These are phyloP conservation scores for Castanea sativa DNA, from an alignment of 306 rosid genomes.

Conservation along the genomic window DNA sequence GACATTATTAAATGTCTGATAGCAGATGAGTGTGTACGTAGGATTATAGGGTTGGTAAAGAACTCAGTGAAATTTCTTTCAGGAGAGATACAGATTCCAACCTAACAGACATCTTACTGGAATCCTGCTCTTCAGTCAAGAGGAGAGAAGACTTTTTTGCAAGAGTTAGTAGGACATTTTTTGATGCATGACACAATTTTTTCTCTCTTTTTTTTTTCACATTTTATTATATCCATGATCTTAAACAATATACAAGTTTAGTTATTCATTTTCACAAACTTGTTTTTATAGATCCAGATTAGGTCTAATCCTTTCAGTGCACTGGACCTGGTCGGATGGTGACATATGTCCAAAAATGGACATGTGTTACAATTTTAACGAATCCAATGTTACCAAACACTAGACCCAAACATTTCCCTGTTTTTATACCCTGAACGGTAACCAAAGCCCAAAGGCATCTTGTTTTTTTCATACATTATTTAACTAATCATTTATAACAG, in stretches of 20 bases:
- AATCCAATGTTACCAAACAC: too few relatives aligned
- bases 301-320: too few relatives aligned
- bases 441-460: neutral
- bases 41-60: neutral
- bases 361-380: too few relatives aligned
- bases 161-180: neutral
- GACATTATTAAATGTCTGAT: neutral
- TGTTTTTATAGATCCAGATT: neutral
- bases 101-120: slow-evolving; percentile 6
- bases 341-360: too few relatives aligned
- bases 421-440: neutral
- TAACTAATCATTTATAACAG: too few relatives aligned
- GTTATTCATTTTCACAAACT: neutral
- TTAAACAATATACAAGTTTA: neutral
- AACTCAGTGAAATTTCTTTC: neutral
- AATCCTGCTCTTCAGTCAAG: slow-evolving; percentile 9
- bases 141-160: neutral
- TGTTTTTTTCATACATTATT: too few relatives aligned
- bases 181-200: too few relatives aligned
- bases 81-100: neutral
- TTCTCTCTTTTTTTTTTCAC: neutral
- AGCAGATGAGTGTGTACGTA: neutral
- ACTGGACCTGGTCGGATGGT: too few relatives aligned
- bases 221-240: neutral
- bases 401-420: too few relatives aligned